Percentiles rank a stretch among this genome's conserved stretches.
Conservation (phyloP, 73 alveolate genomes). For the Durusdinium trenchii region DNA sequence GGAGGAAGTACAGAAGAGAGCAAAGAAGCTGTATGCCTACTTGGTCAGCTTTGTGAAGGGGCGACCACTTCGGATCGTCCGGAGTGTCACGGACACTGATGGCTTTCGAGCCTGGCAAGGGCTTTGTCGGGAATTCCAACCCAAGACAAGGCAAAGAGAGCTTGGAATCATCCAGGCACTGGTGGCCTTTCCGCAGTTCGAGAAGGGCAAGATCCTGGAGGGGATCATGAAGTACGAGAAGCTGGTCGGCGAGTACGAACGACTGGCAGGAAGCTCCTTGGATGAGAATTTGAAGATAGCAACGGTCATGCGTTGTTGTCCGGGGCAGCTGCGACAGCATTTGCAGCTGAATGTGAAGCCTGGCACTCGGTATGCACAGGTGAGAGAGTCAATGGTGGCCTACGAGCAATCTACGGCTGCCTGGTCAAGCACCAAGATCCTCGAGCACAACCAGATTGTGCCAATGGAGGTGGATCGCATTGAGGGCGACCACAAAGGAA, state of each 20-base stretch:
- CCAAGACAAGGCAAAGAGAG: background rate
- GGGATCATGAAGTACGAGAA: background rate
- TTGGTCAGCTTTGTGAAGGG: background rate
- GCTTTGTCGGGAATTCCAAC: background rate
- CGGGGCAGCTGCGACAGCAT: background rate
- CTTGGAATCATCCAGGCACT: background rate
- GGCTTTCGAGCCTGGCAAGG: background rate
- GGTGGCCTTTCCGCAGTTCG: background rate
- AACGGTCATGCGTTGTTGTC: background rate
- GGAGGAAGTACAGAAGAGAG: background rate
- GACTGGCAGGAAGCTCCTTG: background rate
- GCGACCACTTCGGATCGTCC: background rate
- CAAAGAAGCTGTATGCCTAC: background rate
- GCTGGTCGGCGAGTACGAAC: background rate
- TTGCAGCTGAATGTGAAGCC: background rate
- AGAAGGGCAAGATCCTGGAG: background rate
- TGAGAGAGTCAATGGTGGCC: background rate
- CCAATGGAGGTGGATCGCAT: conserved; percentile 45
- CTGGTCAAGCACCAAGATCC: background rate
- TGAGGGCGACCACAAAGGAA: background rate
- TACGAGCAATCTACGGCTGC: background rate
- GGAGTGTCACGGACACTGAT: background rate
- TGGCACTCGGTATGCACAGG: background rate
- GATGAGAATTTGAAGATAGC: background rate
- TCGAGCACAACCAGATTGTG: background rate